Evolutionary conservation across 2,329 filamentous ascomycete species (phyloP).

Genomic region (Penicillium fuscoglaucum): DNA sequence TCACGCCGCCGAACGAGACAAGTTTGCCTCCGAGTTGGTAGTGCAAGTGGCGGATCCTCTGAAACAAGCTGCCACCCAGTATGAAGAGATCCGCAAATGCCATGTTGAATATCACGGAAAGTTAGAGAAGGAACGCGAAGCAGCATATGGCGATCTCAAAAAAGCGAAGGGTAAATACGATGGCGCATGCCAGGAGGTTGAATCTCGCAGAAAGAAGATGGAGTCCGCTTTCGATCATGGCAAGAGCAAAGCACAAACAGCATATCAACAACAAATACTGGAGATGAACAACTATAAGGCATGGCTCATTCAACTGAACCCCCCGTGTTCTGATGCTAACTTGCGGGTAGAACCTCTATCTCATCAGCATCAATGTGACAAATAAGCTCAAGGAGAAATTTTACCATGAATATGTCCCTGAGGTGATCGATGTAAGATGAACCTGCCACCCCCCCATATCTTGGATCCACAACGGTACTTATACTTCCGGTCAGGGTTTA

Average conservation of each 20-base stretch:
- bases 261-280: slow-evolving; percentile 85
- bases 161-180: slow-evolving; percentile 96
- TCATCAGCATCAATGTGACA: slow-evolving; percentile 93
- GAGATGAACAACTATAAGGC: slow-evolving; percentile 95
- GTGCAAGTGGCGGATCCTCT: slow-evolving; percentile 82
- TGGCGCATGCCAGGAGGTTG: slow-evolving; percentile 87
- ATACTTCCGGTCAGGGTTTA: slow-evolving; percentile 53
- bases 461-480: not conserved
- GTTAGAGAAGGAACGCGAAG: slow-evolving; percentile 84
- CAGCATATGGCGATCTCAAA: slow-evolving; percentile 77
- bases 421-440: slow-evolving; percentile 75
- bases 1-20: slow-evolving; percentile 84
- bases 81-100: slow-evolving; percentile 89
- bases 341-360: slow-evolving; percentile 74
- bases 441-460: not conserved
- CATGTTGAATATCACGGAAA: slow-evolving; percentile 87
- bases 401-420: slow-evolving; percentile 94
- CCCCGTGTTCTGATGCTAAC: slow-evolving; percentile 26
- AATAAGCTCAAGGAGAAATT: slow-evolving; percentile 98
- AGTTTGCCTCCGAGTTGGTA: slow-evolving; percentile 75
- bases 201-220: slow-evolving; percentile 89
- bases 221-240: slow-evolving; percentile 84
- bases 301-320: not conserved
- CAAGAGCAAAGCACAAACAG: slow-evolving; percentile 84
- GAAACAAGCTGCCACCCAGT: slow-evolving; percentile 69